Evolutionary conservation across 1,284 basidiomycete species (phyloP).

Genomic region (Cutaneotrichosporon sp.): DNA sequence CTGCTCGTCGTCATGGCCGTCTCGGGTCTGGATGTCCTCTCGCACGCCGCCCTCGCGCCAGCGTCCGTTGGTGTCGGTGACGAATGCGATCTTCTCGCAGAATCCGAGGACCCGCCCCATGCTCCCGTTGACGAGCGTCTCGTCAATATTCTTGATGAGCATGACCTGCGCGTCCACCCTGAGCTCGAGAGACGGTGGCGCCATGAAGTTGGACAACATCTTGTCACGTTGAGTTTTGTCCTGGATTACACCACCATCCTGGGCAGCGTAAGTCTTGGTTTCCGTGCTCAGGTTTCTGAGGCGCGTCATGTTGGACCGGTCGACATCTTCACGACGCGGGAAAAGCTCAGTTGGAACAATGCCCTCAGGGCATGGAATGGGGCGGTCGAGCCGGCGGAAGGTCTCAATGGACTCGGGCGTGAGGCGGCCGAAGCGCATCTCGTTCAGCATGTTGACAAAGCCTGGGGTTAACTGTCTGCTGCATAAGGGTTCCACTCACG

Average conservation of each 20-base stretch:
- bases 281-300: constrained; percentile 57
- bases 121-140: constrained; percentile 77
- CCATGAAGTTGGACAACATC: constrained; percentile 72
- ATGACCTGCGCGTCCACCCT: constrained; percentile 65
- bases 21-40: constrained; percentile 26
- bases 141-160: constrained; percentile 75
- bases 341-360: constrained; percentile 81
- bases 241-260: constrained; percentile 60
- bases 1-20: constrained; percentile 50
- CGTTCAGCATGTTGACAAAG: constrained; percentile 86
- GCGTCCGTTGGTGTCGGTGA: constrained; percentile 32
- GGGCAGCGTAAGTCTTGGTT: constrained; percentile 56
- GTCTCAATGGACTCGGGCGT: constrained; percentile 60
- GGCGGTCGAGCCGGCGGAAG: constrained; percentile 64
- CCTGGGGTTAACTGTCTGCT: constrained; percentile 53
- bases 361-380: constrained; percentile 62
- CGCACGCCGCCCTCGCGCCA: constrained; percentile 29
- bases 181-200: constrained; percentile 60
- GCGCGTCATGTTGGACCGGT: constrained; percentile 67
- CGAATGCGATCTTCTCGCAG: constrained; percentile 39
- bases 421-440: constrained; percentile 80
- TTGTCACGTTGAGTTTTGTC: constrained; percentile 62
- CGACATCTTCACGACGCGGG: constrained; percentile 80
- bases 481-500: constrained; percentile 37
- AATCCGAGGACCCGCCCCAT: constrained; percentile 75